These are phyloP conservation scores for Plasmodium inui DNA, from an alignment of 169 alveolate genomes.

Conservation along the genomic window DNA sequence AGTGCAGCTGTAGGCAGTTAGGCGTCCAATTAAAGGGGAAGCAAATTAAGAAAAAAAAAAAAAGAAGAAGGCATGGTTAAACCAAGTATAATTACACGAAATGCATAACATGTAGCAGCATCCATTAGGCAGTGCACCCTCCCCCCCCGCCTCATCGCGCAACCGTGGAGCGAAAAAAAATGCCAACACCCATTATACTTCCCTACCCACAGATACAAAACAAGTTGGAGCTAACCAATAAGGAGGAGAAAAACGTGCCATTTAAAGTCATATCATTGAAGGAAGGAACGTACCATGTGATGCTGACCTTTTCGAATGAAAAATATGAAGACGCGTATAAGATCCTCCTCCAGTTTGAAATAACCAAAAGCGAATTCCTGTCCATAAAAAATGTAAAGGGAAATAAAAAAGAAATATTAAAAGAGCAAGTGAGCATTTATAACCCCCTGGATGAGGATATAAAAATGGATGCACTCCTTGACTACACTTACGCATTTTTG, in stretches of 20 bases:
- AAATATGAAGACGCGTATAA: constrained; percentile 68
- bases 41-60: not conserved
- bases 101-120: not conserved
- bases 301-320: constrained; percentile 52
- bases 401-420: constrained; percentile 53
- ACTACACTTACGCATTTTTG: constrained; percentile 55
- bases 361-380: constrained; percentile 19
- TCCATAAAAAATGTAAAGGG: constrained; percentile 35
- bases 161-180: not conserved
- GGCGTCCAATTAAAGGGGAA: not conserved
- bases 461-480: constrained; percentile 50
- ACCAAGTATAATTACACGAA: not conserved
- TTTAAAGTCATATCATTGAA: constrained; percentile 44
- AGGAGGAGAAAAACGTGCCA: constrained; percentile 39
- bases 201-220: constrained; percentile 16
- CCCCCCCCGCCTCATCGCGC: not conserved
- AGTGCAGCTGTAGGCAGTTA: constrained; percentile 8
- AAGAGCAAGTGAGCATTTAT: constrained; percentile 41
- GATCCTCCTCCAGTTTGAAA: constrained; percentile 65
- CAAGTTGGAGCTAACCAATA: constrained; percentile 5
- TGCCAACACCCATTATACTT: not conserved
- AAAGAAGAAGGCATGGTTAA: not conserved
- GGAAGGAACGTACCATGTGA: constrained; percentile 50
- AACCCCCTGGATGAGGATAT: constrained; percentile 69
- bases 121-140: not conserved